Base-by-base conservation (phyloP, 352 stramenopile genomes). In the Pythium aristosporum region DNA sequence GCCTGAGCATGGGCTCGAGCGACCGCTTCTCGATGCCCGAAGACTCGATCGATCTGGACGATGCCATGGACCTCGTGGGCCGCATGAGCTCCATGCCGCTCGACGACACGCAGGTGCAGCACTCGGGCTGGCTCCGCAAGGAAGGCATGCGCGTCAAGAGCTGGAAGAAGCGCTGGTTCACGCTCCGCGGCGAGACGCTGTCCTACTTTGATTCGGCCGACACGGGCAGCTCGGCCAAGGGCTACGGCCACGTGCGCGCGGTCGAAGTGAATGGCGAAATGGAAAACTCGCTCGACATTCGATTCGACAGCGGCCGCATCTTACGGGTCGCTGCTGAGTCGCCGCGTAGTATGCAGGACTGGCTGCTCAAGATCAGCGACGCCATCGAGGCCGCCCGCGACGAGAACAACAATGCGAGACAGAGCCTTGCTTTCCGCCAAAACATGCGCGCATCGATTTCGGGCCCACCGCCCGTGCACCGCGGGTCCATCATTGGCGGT, bases 121-220 rank as follows among this genome's bases (percentile, higher is more conserved):
- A 94, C 72, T 86, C 80, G 16, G 86, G 86, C 21, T 94, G 82
- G 82, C 71, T 94, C 25, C 84, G 80, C 62, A 94, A 94, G 58
- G 77, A 92, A 63, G 86, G 86, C 44, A 82, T 76, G 18, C 74
- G 80, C 28, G 73, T 94, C 46, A 92, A 92, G 73, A 88, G 67
- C 64, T 94, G 86, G 86, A 92, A 92, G 65, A 77, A 76, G 15
- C 80, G 86, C 10, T 94, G 83, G 68, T 94, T 94, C 61, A 82
- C 80, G 42, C 64, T 94, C 37, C 77, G 85, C 48, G 84, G 86
- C 48, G 84, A 89, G 60, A 85, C 79, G 43, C 71, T 94, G 42
- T 92, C 84, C 57, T 94, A 94, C 67, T 94, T 89, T 68, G 79
- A 92, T 66, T 89, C 83, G 44, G 82, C 81, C 37, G 83, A 89